Base-by-base conservation (phyloP, 1,139 yeast genomes). In the Williopsis jadinii region DNA sequence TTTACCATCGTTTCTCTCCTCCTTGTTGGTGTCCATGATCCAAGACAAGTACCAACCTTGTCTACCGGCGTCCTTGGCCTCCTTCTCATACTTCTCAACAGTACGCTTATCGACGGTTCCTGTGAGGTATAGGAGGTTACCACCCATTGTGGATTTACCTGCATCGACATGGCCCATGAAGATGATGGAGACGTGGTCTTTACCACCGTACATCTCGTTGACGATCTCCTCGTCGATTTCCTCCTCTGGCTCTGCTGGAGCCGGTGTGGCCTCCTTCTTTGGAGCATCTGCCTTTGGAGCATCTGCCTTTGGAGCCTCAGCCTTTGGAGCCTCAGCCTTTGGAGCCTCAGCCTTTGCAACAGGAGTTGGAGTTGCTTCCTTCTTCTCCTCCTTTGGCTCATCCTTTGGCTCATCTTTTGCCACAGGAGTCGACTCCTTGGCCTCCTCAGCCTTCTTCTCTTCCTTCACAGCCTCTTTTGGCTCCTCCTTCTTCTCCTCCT, bases 111-210 rank as follows among this genome's bases (percentile, higher is more conserved):
- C 98, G 45, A 92, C 98, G 37, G 97, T 86, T 46, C 97, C 97
- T 32, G 97, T 90, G 59, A 92, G 72, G 63, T 75, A 92, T 53
- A 92, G 75, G 56, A 92, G 72, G 66, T 92, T 92, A 68, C 99
- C 99, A 62, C 98, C 98, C 96, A 94, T 88, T 49, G 99, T 92
- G 42, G 97, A 87, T 67, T 92, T 92, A 62, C 99, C 99, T 34
- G 98, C 98, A 74, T 92, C 99, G 55, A 92, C 99, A 63, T 92
- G 99, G 54, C 99, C 99, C 97, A 92, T 94, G 67, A 92, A 92
- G 58, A 92, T 88, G 57, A 92, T 84, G 30, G 97, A 88, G 60
- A 92, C 78, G 67, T 94, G 98, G 62, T 90, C 97, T 66, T 94
- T 94, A 58, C 95, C 95, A 47, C 97, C 97, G 61, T 87, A 94